These are phyloP conservation scores for Begonia masoniana DNA, from an alignment of 306 rosid species.

Conservation along the genomic window DNA sequence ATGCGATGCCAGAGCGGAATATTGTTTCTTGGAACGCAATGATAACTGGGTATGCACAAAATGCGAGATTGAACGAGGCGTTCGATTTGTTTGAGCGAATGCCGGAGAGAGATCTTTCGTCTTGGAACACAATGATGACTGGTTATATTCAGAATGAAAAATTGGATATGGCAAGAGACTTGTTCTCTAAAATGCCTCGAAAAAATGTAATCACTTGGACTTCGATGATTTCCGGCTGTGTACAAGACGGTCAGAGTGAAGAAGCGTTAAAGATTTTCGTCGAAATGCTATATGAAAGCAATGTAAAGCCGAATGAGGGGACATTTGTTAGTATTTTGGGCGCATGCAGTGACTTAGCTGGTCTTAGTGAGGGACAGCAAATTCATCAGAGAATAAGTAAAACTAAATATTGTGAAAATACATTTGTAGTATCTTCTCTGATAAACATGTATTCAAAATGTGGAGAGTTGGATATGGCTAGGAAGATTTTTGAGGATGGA, in stretches of 20 bases:
- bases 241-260: conserved; percentile 32
- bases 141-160: conserved; percentile 31
- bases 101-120: conserved; percentile 34
- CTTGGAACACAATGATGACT: conserved; percentile 39
- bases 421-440: conserved; percentile 29
- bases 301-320: conserved; percentile 29
- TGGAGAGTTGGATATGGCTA: conserved; percentile 29
- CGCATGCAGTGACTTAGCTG: conserved; percentile 37
- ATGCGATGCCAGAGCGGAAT: conserved; percentile 27
- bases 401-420: conserved; percentile 14
- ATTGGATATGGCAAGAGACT: conserved; percentile 15
- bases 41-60: conserved; percentile 28
- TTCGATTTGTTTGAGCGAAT: conserved; percentile 30
- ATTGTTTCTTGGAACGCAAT: conserved; percentile 43
- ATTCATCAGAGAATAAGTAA: conserved; percentile 40
- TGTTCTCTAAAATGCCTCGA: conserved; percentile 26
- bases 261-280: conserved; percentile 31
- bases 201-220: conserved; percentile 41
- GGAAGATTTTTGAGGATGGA: conserved; percentile 33
- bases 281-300: conserved; percentile 18
- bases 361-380: conserved; percentile 34
- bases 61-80: conserved; percentile 26
- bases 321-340: conserved; percentile 37
- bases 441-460: conserved; percentile 47
- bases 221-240: conserved; percentile 29